Evolutionary conservation across 192 early-diverging fungal genomes (phyloP).

Genomic region (Helicostylum pulchrum): DNA sequence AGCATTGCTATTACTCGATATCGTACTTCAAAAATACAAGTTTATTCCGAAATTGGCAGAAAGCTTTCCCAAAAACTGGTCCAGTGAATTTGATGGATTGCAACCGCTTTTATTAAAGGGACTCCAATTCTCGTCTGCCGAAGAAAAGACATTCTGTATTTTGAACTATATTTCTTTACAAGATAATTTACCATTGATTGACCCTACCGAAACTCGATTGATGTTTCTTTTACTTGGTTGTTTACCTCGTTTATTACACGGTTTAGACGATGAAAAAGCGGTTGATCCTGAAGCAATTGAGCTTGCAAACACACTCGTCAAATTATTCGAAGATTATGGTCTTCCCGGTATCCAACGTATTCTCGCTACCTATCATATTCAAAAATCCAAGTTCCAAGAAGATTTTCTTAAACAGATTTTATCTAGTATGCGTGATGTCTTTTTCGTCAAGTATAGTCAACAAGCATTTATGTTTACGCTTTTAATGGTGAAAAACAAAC

Average conservation of each 20-base stretch:
- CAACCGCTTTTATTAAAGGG: slow-evolving; percentile 73
- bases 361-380: slow-evolving; percentile 58
- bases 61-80: slow-evolving; percentile 74
- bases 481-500: slow-evolving; percentile 58
- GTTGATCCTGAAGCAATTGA: slow-evolving; percentile 44
- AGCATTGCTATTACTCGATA: slow-evolving; percentile 62
- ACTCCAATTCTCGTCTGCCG: slow-evolving; percentile 53
- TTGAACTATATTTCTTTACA: slow-evolving; percentile 57
- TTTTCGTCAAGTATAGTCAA: slow-evolving; percentile 58
- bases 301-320: slow-evolving; percentile 49
- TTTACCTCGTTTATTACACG: slow-evolving; percentile 65
- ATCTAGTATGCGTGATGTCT: slow-evolving; percentile 54
- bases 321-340: slow-evolving; percentile 48
- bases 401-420: slow-evolving; percentile 76
- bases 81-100: slow-evolving; percentile 68
- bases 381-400: slow-evolving; percentile 61
- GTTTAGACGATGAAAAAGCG: slow-evolving; percentile 52
- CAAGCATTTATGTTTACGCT: slow-evolving; percentile 60
- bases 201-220: slow-evolving; percentile 49
- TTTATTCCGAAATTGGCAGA: slow-evolving; percentile 45
- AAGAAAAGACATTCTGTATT: slow-evolving; percentile 53
- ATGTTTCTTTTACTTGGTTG: slow-evolving; percentile 68
- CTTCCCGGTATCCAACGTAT: slow-evolving; percentile 50
- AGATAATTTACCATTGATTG: slow-evolving; percentile 58
- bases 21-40: slow-evolving; percentile 55